Conservation (phyloP, 805 yeast genomes). For the Candida dajiaensis region DNA sequence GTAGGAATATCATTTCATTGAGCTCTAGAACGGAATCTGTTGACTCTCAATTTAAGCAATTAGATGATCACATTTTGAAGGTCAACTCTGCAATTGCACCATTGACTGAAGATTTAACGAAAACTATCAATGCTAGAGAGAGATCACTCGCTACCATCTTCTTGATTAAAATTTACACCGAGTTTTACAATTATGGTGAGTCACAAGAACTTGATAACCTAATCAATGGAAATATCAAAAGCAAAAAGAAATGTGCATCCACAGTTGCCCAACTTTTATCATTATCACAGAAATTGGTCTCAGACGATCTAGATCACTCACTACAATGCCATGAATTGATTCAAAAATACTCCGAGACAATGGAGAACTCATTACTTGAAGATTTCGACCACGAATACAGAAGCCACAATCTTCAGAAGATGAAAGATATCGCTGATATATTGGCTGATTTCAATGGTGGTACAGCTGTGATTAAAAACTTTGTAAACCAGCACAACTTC, state of each 20-base stretch:
- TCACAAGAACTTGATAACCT: slow-evolving; percentile 54
- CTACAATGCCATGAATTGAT: slow-evolving; percentile 35
- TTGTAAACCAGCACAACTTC: slow-evolving; percentile 72
- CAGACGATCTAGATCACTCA: slow-evolving; percentile 44
- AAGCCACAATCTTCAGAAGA: slow-evolving; percentile 57
- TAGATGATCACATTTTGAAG: slow-evolving; percentile 48
- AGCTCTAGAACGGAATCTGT: slow-evolving; percentile 41
- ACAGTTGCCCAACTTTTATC: slow-evolving; percentile 59
- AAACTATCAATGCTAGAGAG: slow-evolving; percentile 66
- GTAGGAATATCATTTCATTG: slow-evolving; percentile 55
- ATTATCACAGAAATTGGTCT: slow-evolving; percentile 58
- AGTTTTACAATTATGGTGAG: slow-evolving; percentile 47
- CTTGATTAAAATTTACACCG: slow-evolving; percentile 69
- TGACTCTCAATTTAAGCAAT: slow-evolving; percentile 39
- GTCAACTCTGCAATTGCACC: slow-evolving; percentile 61
- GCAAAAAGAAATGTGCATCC: slow-evolving; percentile 61
- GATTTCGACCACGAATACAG: slow-evolving; percentile 72
- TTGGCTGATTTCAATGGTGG: slow-evolving; percentile 83
- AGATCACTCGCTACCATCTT: slow-evolving; percentile 67
- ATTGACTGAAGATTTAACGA: slow-evolving; percentile 60
- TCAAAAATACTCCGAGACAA: slow-evolving; percentile 64
- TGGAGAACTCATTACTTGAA: slow-evolving; percentile 67
- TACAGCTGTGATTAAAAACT: slow-evolving; percentile 70
- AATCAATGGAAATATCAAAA: slow-evolving; percentile 45
- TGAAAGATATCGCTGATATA: slow-evolving; percentile 72